Base-by-base conservation (phyloP, 495 filamentous ascomycete species). In the Aspergillus egyptiacus region DNA sequence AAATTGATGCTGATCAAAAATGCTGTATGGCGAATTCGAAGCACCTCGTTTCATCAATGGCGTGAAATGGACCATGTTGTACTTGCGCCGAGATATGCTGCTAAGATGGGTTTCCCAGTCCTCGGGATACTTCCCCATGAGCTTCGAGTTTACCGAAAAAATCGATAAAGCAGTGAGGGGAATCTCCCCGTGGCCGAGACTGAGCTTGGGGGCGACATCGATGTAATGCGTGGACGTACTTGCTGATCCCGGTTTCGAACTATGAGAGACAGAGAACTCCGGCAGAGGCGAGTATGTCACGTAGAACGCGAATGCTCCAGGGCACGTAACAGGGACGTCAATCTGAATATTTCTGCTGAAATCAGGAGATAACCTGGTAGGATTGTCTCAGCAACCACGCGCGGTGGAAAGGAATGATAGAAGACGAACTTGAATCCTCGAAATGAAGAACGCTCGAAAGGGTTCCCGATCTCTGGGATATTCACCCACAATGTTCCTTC, bases 21-120 rank as follows among this genome's bases (percentile, higher is more conserved):
- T 80, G 64, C 91, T 96, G 74, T 97, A 99, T 0, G 94, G 94
- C 9, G 94, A 97, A 62, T 97, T 95, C 11, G 91, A 96, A 11
- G 71, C 76, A 20, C 94, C 94, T 36, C 94, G 81, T 45, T 86
- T 74, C 76, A 90, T 93, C 56, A 97, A 71, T 6, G 94, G 94
- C 4, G 94, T 96, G 61, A 97, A 99, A 66, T 99, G 94, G 45
- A 99, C 80, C 89, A 97, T 95, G 66, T 99, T 99, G 70, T 99
- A 99, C 6, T 89, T 89, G 28, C 93, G 78, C 40, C 85, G 80
- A 50, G 84, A 81, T 54, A 97, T 93, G 32, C 93, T 93, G 51
- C 78, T 73, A 43, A 97, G 75, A 61, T 97, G 90, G 13, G 79
- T 82, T 48, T 96, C 82, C 91, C 91, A 99, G 51, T 90, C 84